phyloP scores from a whole-genome alignment of 2,329 filamentous ascomycete genomes.

The Aspergillus spinulosporus region DNA sequence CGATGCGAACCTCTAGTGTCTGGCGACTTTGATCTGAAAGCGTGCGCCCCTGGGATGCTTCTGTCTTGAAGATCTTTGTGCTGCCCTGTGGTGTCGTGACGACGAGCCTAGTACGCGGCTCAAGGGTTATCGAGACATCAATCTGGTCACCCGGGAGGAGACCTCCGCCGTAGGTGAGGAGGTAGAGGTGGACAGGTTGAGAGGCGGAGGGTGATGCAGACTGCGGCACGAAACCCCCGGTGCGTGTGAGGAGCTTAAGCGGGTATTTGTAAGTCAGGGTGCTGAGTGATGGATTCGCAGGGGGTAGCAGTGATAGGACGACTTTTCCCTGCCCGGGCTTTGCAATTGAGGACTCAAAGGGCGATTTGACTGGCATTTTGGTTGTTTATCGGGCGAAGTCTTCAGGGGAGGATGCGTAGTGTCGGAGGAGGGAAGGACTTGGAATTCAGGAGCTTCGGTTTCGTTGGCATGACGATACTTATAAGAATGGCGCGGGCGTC shows the following conservation, averaged over 20 bases:
- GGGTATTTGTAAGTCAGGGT: conserved; percentile 88
- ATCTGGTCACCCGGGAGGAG: conserved; percentile 86
- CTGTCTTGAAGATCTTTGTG: conserved; percentile 94
- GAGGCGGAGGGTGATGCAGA: conserved; percentile 35
- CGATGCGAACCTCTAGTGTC: conserved; percentile 51
- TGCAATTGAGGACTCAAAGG: conserved; percentile 73
- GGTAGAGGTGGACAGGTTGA: conserved; percentile 73
- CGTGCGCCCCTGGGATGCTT: conserved; percentile 38
- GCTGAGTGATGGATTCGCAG: conserved; percentile 68
- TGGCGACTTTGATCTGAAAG: conserved; percentile 49
- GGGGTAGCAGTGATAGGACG: conserved; percentile 70
- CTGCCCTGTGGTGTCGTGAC: conserved; percentile 69
- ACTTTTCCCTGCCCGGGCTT: conserved; percentile 77
- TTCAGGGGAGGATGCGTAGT: conserved; percentile 4
- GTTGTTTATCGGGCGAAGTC: background rate
- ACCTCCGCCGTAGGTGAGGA: conserved; percentile 92
- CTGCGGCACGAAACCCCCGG: conserved; percentile 62
- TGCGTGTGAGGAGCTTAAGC: conserved; percentile 85
- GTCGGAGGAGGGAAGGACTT: background rate
- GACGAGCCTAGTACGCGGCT: conserved; percentile 63
- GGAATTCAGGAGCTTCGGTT: background rate
- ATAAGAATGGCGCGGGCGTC: background rate
- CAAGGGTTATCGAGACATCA: conserved; percentile 68
- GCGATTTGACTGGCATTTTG: conserved; percentile 54
- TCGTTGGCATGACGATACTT: conserved; percentile 4